Base-by-base conservation (phyloP, 2,329 filamentous ascomycete genomes). In the Ophidiomyces ophidiicola region DNA sequence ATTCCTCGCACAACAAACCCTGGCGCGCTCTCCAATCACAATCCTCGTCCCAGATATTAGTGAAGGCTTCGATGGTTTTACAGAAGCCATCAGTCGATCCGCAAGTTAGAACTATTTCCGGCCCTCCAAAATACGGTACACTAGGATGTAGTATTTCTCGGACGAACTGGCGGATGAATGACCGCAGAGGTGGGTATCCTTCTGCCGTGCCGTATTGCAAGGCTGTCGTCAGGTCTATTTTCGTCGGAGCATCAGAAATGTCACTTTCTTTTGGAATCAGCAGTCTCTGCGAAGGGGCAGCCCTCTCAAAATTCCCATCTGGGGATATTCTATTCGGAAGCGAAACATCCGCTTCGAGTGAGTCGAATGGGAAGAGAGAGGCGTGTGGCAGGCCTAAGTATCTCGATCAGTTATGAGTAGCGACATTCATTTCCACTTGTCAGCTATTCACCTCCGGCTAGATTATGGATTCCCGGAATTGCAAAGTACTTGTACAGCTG, bases 331-430 rank as follows among this genome's bases (percentile, higher is more conserved):
- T 74, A 47, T 80, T 68, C 5, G 84, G 78, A 45, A 74, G 72
- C 21, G 84, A 83, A 45, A 80, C 75, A 48, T 80, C 77, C 28
- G 86, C 83, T 61, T 93, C 84, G 46, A 94, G 75, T 0, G 85
- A 90, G 52, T 94, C 86, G 60, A 82, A 94, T 6, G 87, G 87
- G 54, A 94, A 94, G 63, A 84, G 84, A 42, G 72, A 72, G 26
- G 79, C 69, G 59, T 90, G 80, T 11, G 87, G 87, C 15, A 93
- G 72, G 44, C 84, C 83, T 87, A 46, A 14, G n/a, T n/a, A n/a
- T 7, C 11, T 24, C 6, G 7, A 18, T 36, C 20, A 35, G 14
- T 21, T 34, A 36, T 15, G 7, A 15, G 18, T 17, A 17, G 14
- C 8, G 4, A 24, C 4, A 18, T 6, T 32, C 11, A 28, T 14